Conservation (phyloP, 2,329 filamentous ascomycete genomes). For the Calonectria multiphialidica region DNA sequence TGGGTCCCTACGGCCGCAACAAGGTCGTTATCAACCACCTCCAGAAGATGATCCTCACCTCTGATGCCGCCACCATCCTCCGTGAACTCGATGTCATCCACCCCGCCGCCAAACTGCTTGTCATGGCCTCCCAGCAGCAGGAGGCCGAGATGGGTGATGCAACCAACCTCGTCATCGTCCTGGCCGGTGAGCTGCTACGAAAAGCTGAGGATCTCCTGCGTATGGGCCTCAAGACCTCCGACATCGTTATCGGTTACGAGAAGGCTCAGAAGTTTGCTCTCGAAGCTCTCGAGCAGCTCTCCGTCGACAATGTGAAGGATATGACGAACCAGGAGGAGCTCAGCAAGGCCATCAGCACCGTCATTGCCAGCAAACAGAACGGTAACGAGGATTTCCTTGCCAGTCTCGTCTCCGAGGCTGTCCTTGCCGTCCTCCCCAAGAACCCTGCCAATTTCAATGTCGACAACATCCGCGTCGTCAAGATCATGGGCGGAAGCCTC, state of each 20-base stretch:
- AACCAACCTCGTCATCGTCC: slow-evolving; percentile 95
- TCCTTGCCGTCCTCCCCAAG: slow-evolving; percentile 92
- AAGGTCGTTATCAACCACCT: slow-evolving; percentile 99
- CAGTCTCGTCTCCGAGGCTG: slow-evolving; percentile 85
- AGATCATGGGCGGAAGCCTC: slow-evolving; percentile 98
- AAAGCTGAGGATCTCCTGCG: slow-evolving; percentile 97
- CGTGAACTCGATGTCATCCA: slow-evolving; percentile 98
- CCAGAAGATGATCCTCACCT: slow-evolving; percentile 99
- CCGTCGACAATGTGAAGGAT: slow-evolving; percentile 91
- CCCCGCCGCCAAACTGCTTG: slow-evolving; percentile 95
- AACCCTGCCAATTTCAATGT: slow-evolving; percentile 98
- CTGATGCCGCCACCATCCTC: slow-evolving; percentile 96
- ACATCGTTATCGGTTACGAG: slow-evolving; percentile 96
- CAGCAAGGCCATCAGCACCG: slow-evolving; percentile 94
- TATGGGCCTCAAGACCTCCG: slow-evolving; percentile 98
- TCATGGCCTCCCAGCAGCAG: slow-evolving; percentile 99
- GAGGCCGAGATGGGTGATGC: slow-evolving; percentile 99
- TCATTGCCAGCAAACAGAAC: slow-evolving; percentile 96
- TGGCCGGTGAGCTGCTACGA: slow-evolving; percentile 94
- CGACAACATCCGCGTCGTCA: slow-evolving; percentile 98
- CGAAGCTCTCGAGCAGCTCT: slow-evolving; percentile 86
- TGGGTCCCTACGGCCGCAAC: slow-evolving; percentile 97
- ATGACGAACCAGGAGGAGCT: slow-evolving; percentile 85
- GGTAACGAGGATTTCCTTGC: slow-evolving; percentile 92
- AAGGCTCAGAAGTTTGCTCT: slow-evolving; percentile 91